phyloP scores from a whole-genome alignment of 2,329 filamentous ascomycete species.

The Bipolaris victoriae region DNA sequence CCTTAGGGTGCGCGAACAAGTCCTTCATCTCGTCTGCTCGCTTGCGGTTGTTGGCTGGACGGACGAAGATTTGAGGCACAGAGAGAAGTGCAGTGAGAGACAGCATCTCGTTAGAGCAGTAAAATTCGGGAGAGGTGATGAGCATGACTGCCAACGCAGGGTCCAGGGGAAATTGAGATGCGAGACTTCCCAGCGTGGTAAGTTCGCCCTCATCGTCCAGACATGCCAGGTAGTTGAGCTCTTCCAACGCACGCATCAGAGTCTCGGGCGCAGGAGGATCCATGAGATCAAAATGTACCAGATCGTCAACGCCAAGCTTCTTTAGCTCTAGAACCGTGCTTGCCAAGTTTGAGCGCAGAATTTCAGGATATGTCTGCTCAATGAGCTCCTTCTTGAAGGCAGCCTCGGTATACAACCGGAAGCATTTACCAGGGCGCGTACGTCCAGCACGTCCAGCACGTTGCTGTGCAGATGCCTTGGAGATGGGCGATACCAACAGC shows the following conservation, averaged over 20 bases:
- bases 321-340: conserved; percentile 96
- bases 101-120: conserved; percentile 97
- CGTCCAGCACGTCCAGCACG: conserved; percentile 98
- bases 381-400: conserved; percentile 99
- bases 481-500: conserved; percentile 95
- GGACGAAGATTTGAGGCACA: conserved; percentile 91
- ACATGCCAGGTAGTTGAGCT: conserved; percentile 96
- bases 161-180: conserved; percentile 94
- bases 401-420: conserved; percentile 91
- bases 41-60: conserved; percentile 83
- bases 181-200: conserved; percentile 81
- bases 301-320: conserved; percentile 92
- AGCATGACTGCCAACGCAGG: conserved; percentile 96
- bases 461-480: conserved; percentile 95
- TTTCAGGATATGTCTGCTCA: conserved; percentile 95
- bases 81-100: conserved; percentile 93
- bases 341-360: conserved; percentile 90
- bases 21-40: conserved; percentile 97
- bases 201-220: conserved; percentile 95
- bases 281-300: conserved; percentile 99
- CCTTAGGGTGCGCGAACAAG: conserved; percentile 88
- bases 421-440: conserved; percentile 98
- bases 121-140: conserved; percentile 96
- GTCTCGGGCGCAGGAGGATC: conserved; percentile 97
- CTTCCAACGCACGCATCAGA: conserved; percentile 95